Evolutionary conservation across 176 grass and related monocot species (phyloP).

Genomic region (Microstegium vimineum): DNA sequence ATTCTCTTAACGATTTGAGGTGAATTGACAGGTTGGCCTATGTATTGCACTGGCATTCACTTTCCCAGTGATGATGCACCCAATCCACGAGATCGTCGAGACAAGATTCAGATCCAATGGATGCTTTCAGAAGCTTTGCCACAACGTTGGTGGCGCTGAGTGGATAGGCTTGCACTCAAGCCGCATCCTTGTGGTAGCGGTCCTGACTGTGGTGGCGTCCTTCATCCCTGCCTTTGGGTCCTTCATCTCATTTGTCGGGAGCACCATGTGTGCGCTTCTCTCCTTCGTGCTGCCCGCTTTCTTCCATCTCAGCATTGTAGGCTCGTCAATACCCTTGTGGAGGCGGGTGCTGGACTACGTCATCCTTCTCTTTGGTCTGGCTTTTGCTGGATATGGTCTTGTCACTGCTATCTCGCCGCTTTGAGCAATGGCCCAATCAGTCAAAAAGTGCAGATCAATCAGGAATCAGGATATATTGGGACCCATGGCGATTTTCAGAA

Average conservation of each 20-base stretch:
- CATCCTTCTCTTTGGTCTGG: constrained; percentile 58
- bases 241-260: constrained; percentile 84
- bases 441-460: neutral
- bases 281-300: constrained; percentile 75
- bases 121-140: constrained; percentile 52
- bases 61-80: constrained; percentile 93
- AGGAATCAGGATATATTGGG: neutral
- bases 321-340: constrained; percentile 49
- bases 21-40: constrained; percentile 68
- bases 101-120: constrained; percentile 47
- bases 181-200: constrained; percentile 40
- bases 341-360: constrained; percentile 42
- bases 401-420: constrained; percentile 24
- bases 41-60: constrained; percentile 82
- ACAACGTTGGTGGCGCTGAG: constrained; percentile 7
- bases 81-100: constrained; percentile 80
- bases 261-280: constrained; percentile 72
- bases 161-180: constrained; percentile 50
- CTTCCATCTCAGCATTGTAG: constrained; percentile 69
- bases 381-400: constrained; percentile 58
- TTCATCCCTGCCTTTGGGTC: constrained; percentile 68
- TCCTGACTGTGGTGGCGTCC: constrained; percentile 59
- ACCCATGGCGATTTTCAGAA: neutral
- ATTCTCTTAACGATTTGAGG: neutral
- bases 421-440: neutral